Evolutionary conservation across 768 basidiomycete species (phyloP).

Genomic region (Jaapia argillacea): DNA sequence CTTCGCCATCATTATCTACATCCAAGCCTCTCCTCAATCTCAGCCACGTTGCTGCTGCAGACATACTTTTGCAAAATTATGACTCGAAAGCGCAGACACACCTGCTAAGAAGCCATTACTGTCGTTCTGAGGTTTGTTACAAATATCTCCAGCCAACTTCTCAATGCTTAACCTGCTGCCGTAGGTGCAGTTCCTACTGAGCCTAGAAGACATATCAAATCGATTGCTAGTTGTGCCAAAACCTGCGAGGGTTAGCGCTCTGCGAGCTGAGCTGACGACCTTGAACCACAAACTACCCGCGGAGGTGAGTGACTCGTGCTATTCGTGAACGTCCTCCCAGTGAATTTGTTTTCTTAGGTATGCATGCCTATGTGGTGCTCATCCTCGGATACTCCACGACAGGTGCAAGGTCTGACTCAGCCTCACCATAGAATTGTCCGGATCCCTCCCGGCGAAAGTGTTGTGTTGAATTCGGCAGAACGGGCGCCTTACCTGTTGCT

Average conservation of each 20-base stretch:
- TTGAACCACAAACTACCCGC: conserved; percentile 95
- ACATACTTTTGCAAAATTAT: conserved; percentile 57
- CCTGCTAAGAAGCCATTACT: conserved; percentile 79
- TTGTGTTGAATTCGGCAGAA: conserved; percentile 96
- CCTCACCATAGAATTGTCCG: conserved; percentile 93
- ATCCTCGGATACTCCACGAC: conserved; percentile 49
- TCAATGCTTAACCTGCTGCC: conserved; percentile 3
- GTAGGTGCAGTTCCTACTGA: conserved; percentile 79
- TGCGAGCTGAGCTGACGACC: conserved; percentile 90
- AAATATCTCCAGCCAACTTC: background rate
- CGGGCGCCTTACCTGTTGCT: conserved; percentile 88
- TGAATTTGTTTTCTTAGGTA: conserved; percentile 32
- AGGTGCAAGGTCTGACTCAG: conserved; percentile 29
- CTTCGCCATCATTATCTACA: conserved; percentile 59
- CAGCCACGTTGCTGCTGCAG: conserved; percentile 33
- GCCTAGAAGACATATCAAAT: conserved; percentile 89
- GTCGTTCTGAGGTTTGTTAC: conserved; percentile 74
- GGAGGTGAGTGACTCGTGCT: conserved; percentile 45
- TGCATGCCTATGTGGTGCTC: conserved; percentile 86
- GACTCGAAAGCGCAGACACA: conserved; percentile 57
- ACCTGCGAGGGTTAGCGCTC: conserved; percentile 90
- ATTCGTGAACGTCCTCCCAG: background rate
- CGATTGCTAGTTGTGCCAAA: conserved; percentile 85
- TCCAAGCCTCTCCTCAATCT: conserved; percentile 34
- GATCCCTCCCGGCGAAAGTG: conserved; percentile 95